Percentiles rank a stretch among this genome's conserved stretches.
phyloP scores from a whole-genome alignment of 768 basidiomycete species.

The Lyophyllum atratum region DNA sequence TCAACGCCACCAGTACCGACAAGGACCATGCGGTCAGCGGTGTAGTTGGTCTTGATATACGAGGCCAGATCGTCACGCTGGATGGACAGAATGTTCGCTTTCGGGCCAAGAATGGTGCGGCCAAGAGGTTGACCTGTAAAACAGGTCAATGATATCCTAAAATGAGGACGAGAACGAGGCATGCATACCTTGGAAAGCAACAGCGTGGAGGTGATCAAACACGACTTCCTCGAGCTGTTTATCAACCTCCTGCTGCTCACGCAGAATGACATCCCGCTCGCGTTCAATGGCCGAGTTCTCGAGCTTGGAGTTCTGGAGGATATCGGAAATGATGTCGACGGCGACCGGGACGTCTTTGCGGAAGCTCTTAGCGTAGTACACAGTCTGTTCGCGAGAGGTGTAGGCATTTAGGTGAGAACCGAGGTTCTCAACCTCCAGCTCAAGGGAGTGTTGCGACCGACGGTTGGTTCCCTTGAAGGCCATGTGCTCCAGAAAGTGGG shows the following conservation, averaged over 20 bases:
- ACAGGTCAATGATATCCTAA: slow-evolving; percentile 8
- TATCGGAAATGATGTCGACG: slow-evolving; percentile 98
- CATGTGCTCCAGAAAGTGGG: slow-evolving; percentile 99
- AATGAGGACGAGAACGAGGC: slow-evolving; percentile 9
- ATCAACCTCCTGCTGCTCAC: slow-evolving; percentile 99
- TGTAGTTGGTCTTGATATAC: slow-evolving; percentile 98
- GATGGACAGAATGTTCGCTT: slow-evolving; percentile 94
- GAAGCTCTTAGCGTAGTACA: slow-evolving; percentile 99
- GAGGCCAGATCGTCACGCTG: slow-evolving; percentile 82
- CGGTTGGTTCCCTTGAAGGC: slow-evolving; percentile 95
- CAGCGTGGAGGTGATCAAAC: slow-evolving; percentile 95
- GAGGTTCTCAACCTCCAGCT: slow-evolving; percentile 97
- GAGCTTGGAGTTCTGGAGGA: slow-evolving; percentile 95
- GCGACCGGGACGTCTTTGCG: slow-evolving; percentile 88
- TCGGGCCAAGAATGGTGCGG: slow-evolving; percentile 96
- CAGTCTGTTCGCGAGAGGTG: slow-evolving; percentile 98
- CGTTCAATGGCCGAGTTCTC: slow-evolving; percentile 87
- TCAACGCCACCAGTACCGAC: slow-evolving; percentile 96
- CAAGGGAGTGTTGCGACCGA: slow-evolving; percentile 86
- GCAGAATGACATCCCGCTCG: slow-evolving; percentile 93
- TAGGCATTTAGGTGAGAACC: slow-evolving; percentile 98
- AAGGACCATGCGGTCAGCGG: slow-evolving; percentile 97
- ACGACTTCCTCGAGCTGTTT: slow-evolving; percentile 99
- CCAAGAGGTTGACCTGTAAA: slow-evolving; percentile 87
- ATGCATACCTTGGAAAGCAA: slow-evolving; percentile 90